These are phyloP conservation scores for Ophiostoma sp. DNA, from an alignment of 2,329 filamentous ascomycete species.

Conservation along the genomic window DNA sequence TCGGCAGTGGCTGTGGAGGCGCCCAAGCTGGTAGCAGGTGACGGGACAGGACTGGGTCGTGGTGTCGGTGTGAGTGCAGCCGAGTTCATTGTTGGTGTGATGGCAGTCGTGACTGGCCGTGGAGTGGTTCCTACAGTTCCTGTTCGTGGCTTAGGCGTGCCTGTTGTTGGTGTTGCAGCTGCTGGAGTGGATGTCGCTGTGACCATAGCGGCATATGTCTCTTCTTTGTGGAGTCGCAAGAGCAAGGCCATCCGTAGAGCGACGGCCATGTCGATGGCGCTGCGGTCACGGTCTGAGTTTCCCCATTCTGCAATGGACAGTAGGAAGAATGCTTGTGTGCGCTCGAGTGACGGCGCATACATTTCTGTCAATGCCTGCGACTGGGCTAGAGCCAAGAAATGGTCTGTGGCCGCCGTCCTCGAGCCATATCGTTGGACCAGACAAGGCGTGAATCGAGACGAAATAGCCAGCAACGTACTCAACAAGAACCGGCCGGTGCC, in stretches of 20 bases:
- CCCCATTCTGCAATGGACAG: constrained; percentile 38
- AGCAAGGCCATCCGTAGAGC: constrained; percentile 56
- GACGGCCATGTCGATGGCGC: constrained; percentile 53
- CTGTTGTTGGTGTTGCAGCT: neutral
- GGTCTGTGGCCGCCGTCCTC: constrained; percentile 52
- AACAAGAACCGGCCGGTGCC: constrained; percentile 47
- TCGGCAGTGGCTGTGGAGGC: constrained; percentile 41
- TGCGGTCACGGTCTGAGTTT: constrained; percentile 37
- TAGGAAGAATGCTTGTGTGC: constrained; percentile 50
- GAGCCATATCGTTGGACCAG: constrained; percentile 50
- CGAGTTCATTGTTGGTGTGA: neutral
- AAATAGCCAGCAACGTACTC: constrained; percentile 56
- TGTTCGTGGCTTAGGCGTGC: neutral
- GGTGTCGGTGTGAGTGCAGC: neutral
- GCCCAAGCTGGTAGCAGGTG: constrained; percentile 32
- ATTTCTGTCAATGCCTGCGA: constrained; percentile 50
- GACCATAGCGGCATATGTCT: constrained; percentile 49
- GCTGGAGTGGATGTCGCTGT: neutral
- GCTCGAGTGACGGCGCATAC: constrained; percentile 55
- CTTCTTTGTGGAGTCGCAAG: constrained; percentile 56
- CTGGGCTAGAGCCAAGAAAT: constrained; percentile 53
- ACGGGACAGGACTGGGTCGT: neutral
- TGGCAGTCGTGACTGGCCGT: neutral
- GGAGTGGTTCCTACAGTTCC: neutral
- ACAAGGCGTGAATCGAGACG: constrained; percentile 53